Evolutionary conservation across 208 protist genomes (phyloP), one percentile per base, ranked within the genome.

Genomic region (Acanthamoeba royreba): DNA sequence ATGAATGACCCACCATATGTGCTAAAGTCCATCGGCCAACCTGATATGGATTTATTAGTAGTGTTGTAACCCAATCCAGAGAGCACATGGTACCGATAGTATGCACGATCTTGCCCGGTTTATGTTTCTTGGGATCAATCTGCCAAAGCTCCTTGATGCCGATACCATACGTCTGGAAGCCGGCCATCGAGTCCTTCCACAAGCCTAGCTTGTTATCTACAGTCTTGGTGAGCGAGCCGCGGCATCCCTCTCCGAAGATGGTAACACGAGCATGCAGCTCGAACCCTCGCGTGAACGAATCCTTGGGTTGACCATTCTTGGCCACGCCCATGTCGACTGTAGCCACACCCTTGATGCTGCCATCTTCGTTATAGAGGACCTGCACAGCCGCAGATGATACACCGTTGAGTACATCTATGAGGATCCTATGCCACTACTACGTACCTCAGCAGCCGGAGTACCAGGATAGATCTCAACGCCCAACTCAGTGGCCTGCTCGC

Each of bases 121-220:
- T 79, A 95, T 98, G 97, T 66, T 97, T 96, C 77, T 97, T 94
- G 92, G 97, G 97, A 46, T 98, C 96, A 19, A 99, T 95, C 95
- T 99, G 97, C 99, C 99, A 99, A 1, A 99, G 91, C 97, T 97
- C 96, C 92, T 99, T 99, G 88, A 99, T 97, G 69, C 99, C 99
- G 46, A 99, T 47, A 47, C 69, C 69, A 42, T 81, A 81, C 25
- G 69, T 81, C 49, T 53, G 49, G 79, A 88, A 61, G 42, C 49
- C 49, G 79, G 79, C 49, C 69, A 81, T 81, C 4, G 69, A 81
- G 8, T 81, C 69, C 69, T 81, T 81, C 69, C 69, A 81, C 35
- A 81, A 42, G 69, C 69, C 69, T 13, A 98, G 99, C 61, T 97
- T 96, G 3, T 95, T 66, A 61, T 98, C 97, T 4, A 99, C 61